These are phyloP conservation scores for Magnusiomyces paraingens DNA, from an alignment of 1,139 yeast genomes.

Conservation along the genomic window DNA sequence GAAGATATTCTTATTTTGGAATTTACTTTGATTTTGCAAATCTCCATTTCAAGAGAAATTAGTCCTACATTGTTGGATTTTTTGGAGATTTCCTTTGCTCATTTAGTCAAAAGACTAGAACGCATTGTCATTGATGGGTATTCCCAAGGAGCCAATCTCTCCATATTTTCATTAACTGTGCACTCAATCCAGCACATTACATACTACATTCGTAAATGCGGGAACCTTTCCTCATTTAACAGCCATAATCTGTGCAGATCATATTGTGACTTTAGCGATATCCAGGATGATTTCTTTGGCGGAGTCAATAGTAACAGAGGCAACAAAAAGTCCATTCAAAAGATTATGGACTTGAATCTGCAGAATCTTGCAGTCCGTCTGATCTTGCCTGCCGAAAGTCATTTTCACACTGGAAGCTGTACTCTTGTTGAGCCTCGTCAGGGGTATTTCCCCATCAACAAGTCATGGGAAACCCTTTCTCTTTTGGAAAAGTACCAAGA, in stretches of 20 bases:
- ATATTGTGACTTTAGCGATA: not conserved
- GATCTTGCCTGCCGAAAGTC: not conserved
- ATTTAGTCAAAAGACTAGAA: not conserved
- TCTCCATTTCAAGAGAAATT: not conserved
- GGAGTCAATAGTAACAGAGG: not conserved
- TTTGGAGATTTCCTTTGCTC: conserved; percentile 1
- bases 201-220: not conserved
- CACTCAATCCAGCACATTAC: not conserved
- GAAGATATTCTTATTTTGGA: conserved; percentile 2
- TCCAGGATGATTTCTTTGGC: not conserved
- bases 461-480: not conserved
- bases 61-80: not conserved
- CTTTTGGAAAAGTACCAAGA: not conserved
- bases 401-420: not conserved
- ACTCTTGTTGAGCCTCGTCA: not conserved
- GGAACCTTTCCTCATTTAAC: not conserved
- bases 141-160: not conserved
- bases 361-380: conserved; percentile 2
- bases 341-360: not conserved
- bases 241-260: not conserved
- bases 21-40: not conserved
- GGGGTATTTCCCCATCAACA: not conserved
- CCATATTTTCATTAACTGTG: not conserved
- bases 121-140: not conserved
- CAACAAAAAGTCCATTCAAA: not conserved